Conservation (phyloP, 1,284 basidiomycete genomes). For the Ustilago loliicola region DNA sequence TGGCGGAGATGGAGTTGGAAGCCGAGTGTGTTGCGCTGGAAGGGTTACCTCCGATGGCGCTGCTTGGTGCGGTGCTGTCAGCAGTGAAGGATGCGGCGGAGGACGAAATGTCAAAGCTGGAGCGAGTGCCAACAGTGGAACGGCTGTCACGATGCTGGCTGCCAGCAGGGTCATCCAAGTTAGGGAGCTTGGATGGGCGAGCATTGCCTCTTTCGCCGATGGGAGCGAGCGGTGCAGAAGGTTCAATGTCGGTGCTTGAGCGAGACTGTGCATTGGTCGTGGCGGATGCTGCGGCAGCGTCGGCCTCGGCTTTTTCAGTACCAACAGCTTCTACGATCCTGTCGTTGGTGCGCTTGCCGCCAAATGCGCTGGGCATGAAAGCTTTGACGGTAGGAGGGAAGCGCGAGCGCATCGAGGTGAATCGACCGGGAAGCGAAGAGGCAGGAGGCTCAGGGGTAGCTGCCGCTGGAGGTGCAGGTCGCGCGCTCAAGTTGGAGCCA, state of each 20-base stretch:
- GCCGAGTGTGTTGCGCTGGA: constrained; percentile 55
- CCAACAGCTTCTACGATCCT: constrained; percentile 62
- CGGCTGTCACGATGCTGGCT: constrained; percentile 58
- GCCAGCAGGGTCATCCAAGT: constrained; percentile 26
- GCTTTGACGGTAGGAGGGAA: constrained; percentile 67
- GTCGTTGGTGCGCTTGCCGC: constrained; percentile 63
- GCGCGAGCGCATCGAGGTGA: constrained; percentile 65
- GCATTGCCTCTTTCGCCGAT: constrained; percentile 44
- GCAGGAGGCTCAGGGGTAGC: constrained; percentile 46
- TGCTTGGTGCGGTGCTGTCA: constrained; percentile 61
- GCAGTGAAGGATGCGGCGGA: constrained; percentile 57
- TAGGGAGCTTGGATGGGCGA: constrained; percentile 36
- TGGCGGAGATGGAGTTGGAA: constrained; percentile 55
- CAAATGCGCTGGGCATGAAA: constrained; percentile 66
- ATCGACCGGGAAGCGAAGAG: constrained; percentile 52
- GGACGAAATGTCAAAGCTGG: constrained; percentile 59
- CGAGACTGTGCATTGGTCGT: constrained; percentile 5
- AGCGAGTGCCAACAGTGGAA: constrained; percentile 61
- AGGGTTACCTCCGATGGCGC: constrained; percentile 45
- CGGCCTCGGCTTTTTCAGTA: constrained; percentile 54
- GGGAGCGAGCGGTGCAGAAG: constrained; percentile 32
- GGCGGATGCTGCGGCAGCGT: constrained; percentile 22
- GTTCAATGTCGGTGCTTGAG: constrained; percentile 18
- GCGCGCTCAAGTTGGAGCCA: constrained; percentile 12
- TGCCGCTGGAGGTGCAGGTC: constrained; percentile 15